These are phyloP conservation scores for Vitis rotundifolia DNA, from an alignment of 164 flowering plant genomes.

Conservation along the genomic window DNA sequence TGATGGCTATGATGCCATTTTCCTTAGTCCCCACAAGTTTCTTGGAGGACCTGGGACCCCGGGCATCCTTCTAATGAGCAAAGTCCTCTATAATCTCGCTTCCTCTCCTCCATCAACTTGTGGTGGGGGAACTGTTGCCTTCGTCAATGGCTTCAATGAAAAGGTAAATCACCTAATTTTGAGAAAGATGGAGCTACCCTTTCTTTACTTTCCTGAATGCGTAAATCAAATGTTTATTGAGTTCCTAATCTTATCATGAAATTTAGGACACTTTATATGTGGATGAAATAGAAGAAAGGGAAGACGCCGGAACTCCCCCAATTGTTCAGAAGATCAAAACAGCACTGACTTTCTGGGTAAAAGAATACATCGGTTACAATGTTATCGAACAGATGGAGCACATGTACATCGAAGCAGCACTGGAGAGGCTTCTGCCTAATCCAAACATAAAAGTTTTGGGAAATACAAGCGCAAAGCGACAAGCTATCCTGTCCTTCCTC, in stretches of 20 bases:
- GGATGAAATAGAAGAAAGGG: constrained; percentile 76
- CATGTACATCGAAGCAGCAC: constrained; percentile 42
- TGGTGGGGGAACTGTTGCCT: constrained; percentile 80
- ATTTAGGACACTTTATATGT: constrained; percentile 73
- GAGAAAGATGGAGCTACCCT: too few relatives aligned
- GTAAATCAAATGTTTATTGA: too few relatives aligned
- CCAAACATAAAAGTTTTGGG: constrained; percentile 60
- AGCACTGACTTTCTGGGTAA: constrained; percentile 79
- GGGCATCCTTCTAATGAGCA: constrained; percentile 63
- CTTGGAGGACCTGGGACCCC: constrained; percentile 83
- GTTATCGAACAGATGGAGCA: constrained; percentile 50
- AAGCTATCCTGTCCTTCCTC: constrained; percentile 78
- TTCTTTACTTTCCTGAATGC: too few relatives aligned
- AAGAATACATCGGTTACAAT: constrained; percentile 70
- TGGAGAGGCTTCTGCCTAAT: constrained; percentile 56
- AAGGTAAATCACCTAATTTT: constrained; percentile 28
- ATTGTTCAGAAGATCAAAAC: constrained; percentile 72
- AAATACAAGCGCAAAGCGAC: constrained; percentile 48
- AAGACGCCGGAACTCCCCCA: constrained; percentile 79
- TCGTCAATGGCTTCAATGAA: constrained; percentile 60
- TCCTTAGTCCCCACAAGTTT: constrained; percentile 80
- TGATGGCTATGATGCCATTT: constrained; percentile 82
- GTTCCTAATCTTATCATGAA: background rate
- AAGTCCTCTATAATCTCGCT: constrained; percentile 44
- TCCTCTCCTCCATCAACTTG: constrained; percentile 70